Conservation (phyloP, 768 basidiomycete genomes). For the Agrocybe praecox region DNA sequence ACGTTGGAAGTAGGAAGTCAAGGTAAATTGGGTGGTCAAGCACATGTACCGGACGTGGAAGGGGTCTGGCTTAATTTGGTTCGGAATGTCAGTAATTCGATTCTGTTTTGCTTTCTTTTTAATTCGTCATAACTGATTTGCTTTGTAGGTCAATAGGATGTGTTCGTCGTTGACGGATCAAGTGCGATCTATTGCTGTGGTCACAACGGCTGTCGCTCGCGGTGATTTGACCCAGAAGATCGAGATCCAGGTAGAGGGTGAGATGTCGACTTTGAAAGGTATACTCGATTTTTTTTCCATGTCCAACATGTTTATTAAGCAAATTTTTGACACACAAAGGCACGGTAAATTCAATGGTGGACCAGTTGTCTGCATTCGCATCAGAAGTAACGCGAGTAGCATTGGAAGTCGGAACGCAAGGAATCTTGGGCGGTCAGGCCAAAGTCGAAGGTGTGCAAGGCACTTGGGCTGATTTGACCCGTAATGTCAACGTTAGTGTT, state of each 20-base stretch:
- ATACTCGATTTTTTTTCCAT: slow-evolving; percentile 6
- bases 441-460: slow-evolving; percentile 90
- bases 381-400: slow-evolving; percentile 84
- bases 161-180: slow-evolving; percentile 78
- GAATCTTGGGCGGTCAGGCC: slow-evolving; percentile 90
- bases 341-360: slow-evolving; percentile 95
- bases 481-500: slow-evolving; percentile 80
- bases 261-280: slow-evolving; percentile 82
- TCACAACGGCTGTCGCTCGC: slow-evolving; percentile 88
- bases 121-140: too few relatives aligned
- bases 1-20: slow-evolving; percentile 86
- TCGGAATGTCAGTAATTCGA: slow-evolving; percentile 54
- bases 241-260: slow-evolving; percentile 83
- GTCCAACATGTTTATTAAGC: not conserved
- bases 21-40: slow-evolving; percentile 89
- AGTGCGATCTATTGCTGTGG: slow-evolving; percentile 82
- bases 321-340: slow-evolving; percentile 25
- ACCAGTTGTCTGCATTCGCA: slow-evolving; percentile 85
- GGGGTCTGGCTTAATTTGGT: slow-evolving; percentile 91
- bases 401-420: slow-evolving; percentile 88
- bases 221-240: slow-evolving; percentile 94
- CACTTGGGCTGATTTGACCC: slow-evolving; percentile 89
- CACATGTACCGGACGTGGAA: slow-evolving; percentile 85
- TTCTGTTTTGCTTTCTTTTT: not conserved
- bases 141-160: slow-evolving; percentile 71